phyloP scores from a whole-genome alignment of 1,139 yeast genomes.

The Yamadazyma spencermartinsiae region DNA sequence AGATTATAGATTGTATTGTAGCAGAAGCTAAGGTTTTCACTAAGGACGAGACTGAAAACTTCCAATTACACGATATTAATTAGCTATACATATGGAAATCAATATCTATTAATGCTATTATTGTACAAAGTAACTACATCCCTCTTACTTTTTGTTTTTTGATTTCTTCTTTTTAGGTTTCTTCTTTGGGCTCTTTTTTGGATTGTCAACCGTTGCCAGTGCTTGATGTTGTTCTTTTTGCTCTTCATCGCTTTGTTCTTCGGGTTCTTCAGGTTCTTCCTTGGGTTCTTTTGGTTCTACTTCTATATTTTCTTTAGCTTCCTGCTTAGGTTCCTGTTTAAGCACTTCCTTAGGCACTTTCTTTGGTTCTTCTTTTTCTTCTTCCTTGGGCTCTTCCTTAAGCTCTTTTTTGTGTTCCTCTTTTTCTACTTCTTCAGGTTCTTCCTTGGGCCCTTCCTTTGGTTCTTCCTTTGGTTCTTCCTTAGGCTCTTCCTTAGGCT shows the following conservation, averaged over 20 bases:
- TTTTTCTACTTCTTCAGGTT: conserved; percentile 13
- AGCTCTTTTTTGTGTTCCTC: conserved; percentile 13
- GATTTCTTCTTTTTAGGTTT: conserved; percentile 7
- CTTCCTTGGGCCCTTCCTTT: conserved; percentile 3
- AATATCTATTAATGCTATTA: conserved; percentile 5
- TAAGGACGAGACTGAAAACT: conserved; percentile 42
- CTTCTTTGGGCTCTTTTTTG: conserved; percentile 8
- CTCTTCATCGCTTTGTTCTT: conserved; percentile 5
- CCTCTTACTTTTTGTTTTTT: neutral
- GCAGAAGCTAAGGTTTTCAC: conserved; percentile 68
- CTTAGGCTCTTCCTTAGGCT: conserved; percentile 9
- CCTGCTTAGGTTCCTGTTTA: conserved; percentile 5
- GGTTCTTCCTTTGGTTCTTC: conserved; percentile 7
- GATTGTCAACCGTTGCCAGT: too few relatives aligned
- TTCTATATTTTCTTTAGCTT: neutral
- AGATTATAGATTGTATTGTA: conserved; percentile 80
- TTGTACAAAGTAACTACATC: conserved; percentile 2
- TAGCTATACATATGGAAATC: neutral
- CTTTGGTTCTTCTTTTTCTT: conserved; percentile 12
- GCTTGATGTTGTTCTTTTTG: neutral
- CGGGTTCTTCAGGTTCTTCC: conserved; percentile 13
- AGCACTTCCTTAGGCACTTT: conserved; percentile 12
- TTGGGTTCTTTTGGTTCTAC: conserved; percentile 15
- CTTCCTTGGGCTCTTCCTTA: conserved; percentile 12
- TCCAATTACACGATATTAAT: conserved; percentile 5